Base-by-base conservation (phyloP, 73 alveolate genomes). In the Vitrella brassicaformis region DNA sequence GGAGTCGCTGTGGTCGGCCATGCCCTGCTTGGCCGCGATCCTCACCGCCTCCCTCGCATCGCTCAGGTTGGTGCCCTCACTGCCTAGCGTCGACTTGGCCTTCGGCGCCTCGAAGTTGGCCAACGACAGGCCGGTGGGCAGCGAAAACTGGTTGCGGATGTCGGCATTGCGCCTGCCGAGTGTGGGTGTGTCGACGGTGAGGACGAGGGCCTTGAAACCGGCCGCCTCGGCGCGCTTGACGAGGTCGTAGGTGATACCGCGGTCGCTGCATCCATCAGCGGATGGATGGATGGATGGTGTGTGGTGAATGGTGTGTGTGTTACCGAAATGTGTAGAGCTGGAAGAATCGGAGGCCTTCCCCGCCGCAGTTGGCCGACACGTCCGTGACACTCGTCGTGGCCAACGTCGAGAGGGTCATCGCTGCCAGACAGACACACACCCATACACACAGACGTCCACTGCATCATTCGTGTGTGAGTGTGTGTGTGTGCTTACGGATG, bases 81-180 rank as follows among this genome's bases (percentile, higher is more conserved):
- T n/a, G n/a, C n/a, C n/a, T n/a, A n/a, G n/a, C n/a, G n/a, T n/a
- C n/a, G n/a, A n/a, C n/a, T n/a, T 39, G 56, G 56, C 14, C 22
- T 4, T 8, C 56, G 4, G 22, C 56, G 22, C 56, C 4, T 8
- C 14, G 56, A 39, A 39, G 14, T 39, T 39, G 22, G 4, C 56
- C 56, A 39, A 14, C 4, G 22, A 14, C 56, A 39, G 56, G 56
- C 22, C 22, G 56, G 56, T 14, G 14, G 56, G 91, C 25, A 78
- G 84, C 47, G 79, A 27, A 74, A 87, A 87, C 79, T 71, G 68
- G 67, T 87, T 84, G 30, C 87, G 67, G n/a, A 84, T 47, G 75
- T 87, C 94, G 29, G 68, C 56, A 77, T 87, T 91, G n/a, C 94
- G 32, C 30, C 81, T 80, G 47, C 94, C 94, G 7, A 87, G 80